Percentiles rank a stretch among this genome's conserved stretches.
These are phyloP conservation scores for Lasiodiplodia citricola DNA, from an alignment of 2,329 filamentous ascomycete genomes.

Conservation along the genomic window DNA sequence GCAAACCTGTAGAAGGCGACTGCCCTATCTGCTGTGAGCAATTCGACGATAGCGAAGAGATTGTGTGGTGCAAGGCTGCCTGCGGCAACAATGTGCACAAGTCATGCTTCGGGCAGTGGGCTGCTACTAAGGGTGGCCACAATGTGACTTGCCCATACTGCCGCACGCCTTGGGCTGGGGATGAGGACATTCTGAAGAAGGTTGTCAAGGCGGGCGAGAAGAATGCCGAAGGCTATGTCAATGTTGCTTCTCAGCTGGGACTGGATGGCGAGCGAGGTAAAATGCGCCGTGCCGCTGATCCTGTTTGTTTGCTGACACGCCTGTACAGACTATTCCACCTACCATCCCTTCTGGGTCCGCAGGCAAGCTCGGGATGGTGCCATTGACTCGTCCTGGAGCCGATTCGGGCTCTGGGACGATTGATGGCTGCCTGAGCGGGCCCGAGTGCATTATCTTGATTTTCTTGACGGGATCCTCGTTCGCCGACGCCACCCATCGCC, in stretches of 20 bases:
- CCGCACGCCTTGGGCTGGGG: constrained; percentile 60
- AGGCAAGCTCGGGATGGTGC: constrained; percentile 22
- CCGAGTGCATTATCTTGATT: too few species aligned
- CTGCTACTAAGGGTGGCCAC: constrained; percentile 32
- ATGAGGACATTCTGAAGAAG: constrained; percentile 51
- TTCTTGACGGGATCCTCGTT: not conserved
- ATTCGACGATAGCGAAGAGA: constrained; percentile 49
- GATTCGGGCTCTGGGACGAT: not conserved
- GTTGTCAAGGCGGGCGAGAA: constrained; percentile 51
- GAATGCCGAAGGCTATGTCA: constrained; percentile 64
- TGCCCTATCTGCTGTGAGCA: constrained; percentile 68
- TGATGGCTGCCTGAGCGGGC: not conserved
- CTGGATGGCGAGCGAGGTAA: constrained; percentile 59
- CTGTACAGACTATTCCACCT: constrained; percentile 30
- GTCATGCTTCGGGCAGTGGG: constrained; percentile 58
- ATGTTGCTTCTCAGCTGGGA: constrained; percentile 66
- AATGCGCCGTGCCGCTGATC: not conserved
- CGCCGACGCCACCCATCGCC: not conserved
- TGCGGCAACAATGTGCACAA: constrained; percentile 64
- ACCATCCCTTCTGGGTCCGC: constrained; percentile 31
- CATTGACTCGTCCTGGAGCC: not conserved
- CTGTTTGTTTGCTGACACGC: not conserved
- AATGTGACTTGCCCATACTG: constrained; percentile 67
- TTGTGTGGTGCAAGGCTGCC: constrained; percentile 58
- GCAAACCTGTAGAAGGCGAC: constrained; percentile 65